A percentile compares a stretch with the other conserved stretches of the same genome.
These are phyloP conservation scores for Letharia lupina DNA, from an alignment of 495 filamentous ascomycete species.

Conservation along the genomic window DNA sequence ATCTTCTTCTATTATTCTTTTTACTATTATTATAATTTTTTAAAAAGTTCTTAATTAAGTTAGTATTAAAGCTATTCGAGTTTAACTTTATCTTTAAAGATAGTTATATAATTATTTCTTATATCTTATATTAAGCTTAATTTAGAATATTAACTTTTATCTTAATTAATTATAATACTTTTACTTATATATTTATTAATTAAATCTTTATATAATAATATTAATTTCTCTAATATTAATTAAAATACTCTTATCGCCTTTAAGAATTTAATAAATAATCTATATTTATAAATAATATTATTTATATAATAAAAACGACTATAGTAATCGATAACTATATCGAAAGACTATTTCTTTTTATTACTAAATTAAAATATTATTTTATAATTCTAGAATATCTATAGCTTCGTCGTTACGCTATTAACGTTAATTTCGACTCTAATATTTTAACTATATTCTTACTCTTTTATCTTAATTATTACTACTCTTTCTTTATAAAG, in stretches of 20 bases:
- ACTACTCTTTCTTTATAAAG: background rate
- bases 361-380: background rate
- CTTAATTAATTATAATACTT: background rate
- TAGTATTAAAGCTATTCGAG: background rate
- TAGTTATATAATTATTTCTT: background rate
- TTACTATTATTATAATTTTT: background rate
- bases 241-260: background rate
- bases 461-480: background rate
- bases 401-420: background rate
- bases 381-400: background rate
- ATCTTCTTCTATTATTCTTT: background rate
- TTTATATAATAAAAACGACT: background rate
- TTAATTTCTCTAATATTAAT: background rate
- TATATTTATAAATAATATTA: background rate
- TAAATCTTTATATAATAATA: background rate
- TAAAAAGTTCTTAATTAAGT: background rate
- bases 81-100: background rate
- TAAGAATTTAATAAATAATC: background rate
- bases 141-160: background rate
- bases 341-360: background rate
- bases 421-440: background rate
- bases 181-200: background rate
- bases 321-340: background rate
- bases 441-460: background rate
- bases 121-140: background rate